Evolutionary conservation across 1,284 basidiomycete species (phyloP), one percentile per base, ranked within the genome.

Genomic region (Meira nashicola): DNA sequence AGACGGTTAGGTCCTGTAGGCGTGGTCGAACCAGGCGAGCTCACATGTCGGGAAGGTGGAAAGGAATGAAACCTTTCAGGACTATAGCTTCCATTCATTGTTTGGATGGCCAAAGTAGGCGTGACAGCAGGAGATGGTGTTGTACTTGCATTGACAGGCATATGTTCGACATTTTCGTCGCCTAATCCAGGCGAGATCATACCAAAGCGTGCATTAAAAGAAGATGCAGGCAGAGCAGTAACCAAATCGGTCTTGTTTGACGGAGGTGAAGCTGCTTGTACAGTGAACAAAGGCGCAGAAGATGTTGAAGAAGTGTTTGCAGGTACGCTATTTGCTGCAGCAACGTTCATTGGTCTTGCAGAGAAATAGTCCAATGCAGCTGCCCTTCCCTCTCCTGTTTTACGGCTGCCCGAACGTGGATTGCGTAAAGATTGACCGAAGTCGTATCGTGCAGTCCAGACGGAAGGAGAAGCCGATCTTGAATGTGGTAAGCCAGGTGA

Each of bases 361-460:
- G 68, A 74, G 53, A 73, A 73, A 66, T 73, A 75, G 55, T 73
- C 71, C 38, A 73, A 63, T 37, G 71, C 71, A 14, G 73, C 68
- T 21, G 69, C 67, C 33, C 72, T 66, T 37, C 66, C 68, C n/a
- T 66, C 53, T 48, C 65, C 65, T 55, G 65, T 64, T 57, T 62
- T 63, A 40, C 64, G 60, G 54, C 70, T 74, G 52, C 76, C 71
- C 39, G 52, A 65, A 54, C 66, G 63, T 2, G 74, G 73, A 54
- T 77, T 77, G 67, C 82, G 82, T 58, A 83, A 76, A 9, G 82
- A 80, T 6, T 79, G 73, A 41, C 80, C 80, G 71, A 84, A 83
- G 71, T 83, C 82, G 76, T 84, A 84, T 51, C 73, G 61, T 0
- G 71, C 61, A n/a, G 60, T 50, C 73, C 73, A 74, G 15, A 67